A percentile compares a stretch with the other conserved stretches of the same genome.
These are phyloP conservation scores for Fraxinus platypoda DNA, from an alignment of 305 asterid genomes.

Conservation along the genomic window DNA sequence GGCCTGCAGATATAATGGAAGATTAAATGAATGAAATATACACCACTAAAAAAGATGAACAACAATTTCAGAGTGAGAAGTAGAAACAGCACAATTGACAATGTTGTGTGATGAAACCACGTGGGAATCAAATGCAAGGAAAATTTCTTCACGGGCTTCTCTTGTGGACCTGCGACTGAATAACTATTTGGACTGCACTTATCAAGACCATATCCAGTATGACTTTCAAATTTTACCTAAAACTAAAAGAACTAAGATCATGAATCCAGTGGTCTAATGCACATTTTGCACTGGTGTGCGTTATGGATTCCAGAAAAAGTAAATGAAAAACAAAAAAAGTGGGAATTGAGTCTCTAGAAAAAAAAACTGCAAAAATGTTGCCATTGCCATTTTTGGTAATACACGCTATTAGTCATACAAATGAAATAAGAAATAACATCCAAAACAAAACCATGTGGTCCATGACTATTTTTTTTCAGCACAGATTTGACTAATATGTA, in stretches of 20 bases:
- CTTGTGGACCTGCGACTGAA: background rate
- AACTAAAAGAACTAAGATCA: background rate
- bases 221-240: background rate
- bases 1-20: conserved; percentile 36
- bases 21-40: background rate
- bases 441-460: background rate
- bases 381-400: background rate
- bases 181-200: background rate
- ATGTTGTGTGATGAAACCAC: background rate
- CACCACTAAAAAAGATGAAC: background rate
- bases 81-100: background rate
- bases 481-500: background rate
- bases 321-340: background rate
- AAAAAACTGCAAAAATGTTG: background rate
- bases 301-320: background rate
- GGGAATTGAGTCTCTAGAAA: background rate
- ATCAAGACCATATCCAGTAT: background rate
- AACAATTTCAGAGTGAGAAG: background rate
- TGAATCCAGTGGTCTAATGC: background rate
- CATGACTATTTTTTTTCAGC: background rate
- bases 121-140: background rate
- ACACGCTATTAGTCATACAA: background rate
- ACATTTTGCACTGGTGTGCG: background rate
- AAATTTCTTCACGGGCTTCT: background rate
- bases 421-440: background rate